Base-by-base conservation (phyloP, 2,329 filamentous ascomycete genomes). In the Microdochium bolleyi region DNA sequence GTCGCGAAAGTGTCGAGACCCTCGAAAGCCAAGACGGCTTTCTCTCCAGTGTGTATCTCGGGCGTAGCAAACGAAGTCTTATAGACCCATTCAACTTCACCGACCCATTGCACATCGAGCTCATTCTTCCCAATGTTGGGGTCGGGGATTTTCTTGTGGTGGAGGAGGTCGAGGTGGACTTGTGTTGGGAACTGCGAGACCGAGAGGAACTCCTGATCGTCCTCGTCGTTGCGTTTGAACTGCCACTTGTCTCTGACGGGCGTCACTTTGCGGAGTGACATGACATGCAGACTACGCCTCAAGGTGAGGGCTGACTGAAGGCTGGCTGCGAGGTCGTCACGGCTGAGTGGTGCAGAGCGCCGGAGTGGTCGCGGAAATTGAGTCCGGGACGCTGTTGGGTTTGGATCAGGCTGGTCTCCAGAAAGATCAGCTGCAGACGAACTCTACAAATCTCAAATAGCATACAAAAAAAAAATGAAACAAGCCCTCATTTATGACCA, bases 1-100 rank as follows among this genome's bases (percentile, higher is more conserved):
- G 77, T 85, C 2, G 88, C 88, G 68, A 87, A 90, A 0, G 89
- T 94, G 65, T 94, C 89, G 50, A 94, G 74, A 0, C 89, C 89
- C 55, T 90, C 85, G 64, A 92, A 91, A 0, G 79, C 84, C 32
- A 92, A 67, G 1, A 87, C 75, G 0, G 80, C 78, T 55, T 76
- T 77, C 46, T 48, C 50, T 7, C 32, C 61, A 1, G 70, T 30
- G 27, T 30, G 27, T 5, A 30, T 56, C 13, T 61, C 53, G 1
- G 80, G 80, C 2, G 76, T 71, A 2, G 69, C 46, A 62, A 92
- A 88, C 7, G 67, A 74, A 3, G 83, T 87, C 57, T 71, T 77
- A 70, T 92, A 92, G 25, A 80, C 72, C 88, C 88, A 92, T 54
- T 72, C 73, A 53, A 79, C 79, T 64, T 90, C 85, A 53, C 86